Base-by-base conservation (phyloP, 2,329 filamentous ascomycete genomes). In the Fusarium duplospermum region DNA sequence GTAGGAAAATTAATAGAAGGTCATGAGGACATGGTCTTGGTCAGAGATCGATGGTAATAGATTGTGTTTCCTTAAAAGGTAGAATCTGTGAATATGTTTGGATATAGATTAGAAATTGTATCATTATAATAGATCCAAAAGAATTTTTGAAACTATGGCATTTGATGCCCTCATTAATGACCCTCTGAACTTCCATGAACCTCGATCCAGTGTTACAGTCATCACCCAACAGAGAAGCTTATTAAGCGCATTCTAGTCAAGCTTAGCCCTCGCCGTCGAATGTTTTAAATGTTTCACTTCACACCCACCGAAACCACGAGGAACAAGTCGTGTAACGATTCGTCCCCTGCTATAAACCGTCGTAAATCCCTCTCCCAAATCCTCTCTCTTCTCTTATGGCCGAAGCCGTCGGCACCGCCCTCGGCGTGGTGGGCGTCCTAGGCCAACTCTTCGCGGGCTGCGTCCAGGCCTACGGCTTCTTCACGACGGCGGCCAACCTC, bases 381-480 rank as follows among this genome's bases (percentile, higher is more conserved):
- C 31, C 31, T 11, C 31, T 33, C 31, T 4, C 36, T 20, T 20
- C 33, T 18, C 33, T 40, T 61, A 80, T 78, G 70, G 83, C 83
- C 57, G 85, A 87, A 77, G 76, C 81, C 33, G 70, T 86, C 16
- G 84, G 84, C 64, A 84, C 84, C 38, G 82, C 83, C 16, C 78
- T 87, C 29, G 84, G 83, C 66, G 84, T 84, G 2, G 82, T 86
- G 14, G 85, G 85, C 69, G 78, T 86, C 56, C 77, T 87, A 24
- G 85, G 84, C 40, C 85, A 87, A 72, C 81, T 87, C 59, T 87
- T 87, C 62, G 82, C 85, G 70, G 85, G 84, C 33, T 86, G 85
- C 78, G 81, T 86, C 67, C 84, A 84, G 67, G 84, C 84, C 11
- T 87, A 87, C 73, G 77, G 80, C 31, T 83, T 84, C 80, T 87